A percentile compares a stretch with the other conserved stretches of the same genome.
Evolutionary conservation across 805 yeast genomes (phyloP).

Genomic region (Candida takata): DNA sequence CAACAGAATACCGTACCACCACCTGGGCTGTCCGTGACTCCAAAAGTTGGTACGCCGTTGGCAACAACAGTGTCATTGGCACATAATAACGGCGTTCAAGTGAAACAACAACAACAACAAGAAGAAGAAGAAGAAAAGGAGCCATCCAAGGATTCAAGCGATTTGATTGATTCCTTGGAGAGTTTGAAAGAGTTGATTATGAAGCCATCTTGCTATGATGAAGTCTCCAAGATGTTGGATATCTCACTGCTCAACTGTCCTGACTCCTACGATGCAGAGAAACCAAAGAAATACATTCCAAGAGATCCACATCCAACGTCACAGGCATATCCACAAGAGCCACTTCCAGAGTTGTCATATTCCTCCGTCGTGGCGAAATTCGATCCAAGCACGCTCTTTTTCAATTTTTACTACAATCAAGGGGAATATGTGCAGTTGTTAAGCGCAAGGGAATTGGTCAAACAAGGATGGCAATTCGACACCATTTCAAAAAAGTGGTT

Average conservation of each 20-base stretch:
- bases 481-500: slow-evolving; percentile 75
- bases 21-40: neutral
- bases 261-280: slow-evolving; percentile 86
- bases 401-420: slow-evolving; percentile 79
- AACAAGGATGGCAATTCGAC: slow-evolving; percentile 80
- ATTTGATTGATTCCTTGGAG: slow-evolving; percentile 24
- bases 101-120: no score
- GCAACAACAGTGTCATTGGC: neutral
- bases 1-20: no score
- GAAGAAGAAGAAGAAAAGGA: no score
- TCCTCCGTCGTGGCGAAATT: slow-evolving; percentile 58
- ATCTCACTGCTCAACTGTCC: slow-evolving; percentile 84
- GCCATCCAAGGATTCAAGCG: neutral
- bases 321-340: slow-evolving; percentile 83
- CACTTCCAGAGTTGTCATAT: slow-evolving; percentile 45
- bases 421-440: slow-evolving; percentile 65
- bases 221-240: slow-evolving; percentile 57
- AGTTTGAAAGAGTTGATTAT: slow-evolving; percentile 33
- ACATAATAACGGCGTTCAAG: no score
- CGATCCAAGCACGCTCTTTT: slow-evolving; percentile 83
- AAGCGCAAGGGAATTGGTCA: slow-evolving; percentile 73
- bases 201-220: slow-evolving; percentile 46
- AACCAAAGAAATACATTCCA: slow-evolving; percentile 65
- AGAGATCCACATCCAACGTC: slow-evolving; percentile 84
- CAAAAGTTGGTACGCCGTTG: neutral